Conservation (phyloP, 768 basidiomycete genomes). For the Collybia sp. region DNA sequence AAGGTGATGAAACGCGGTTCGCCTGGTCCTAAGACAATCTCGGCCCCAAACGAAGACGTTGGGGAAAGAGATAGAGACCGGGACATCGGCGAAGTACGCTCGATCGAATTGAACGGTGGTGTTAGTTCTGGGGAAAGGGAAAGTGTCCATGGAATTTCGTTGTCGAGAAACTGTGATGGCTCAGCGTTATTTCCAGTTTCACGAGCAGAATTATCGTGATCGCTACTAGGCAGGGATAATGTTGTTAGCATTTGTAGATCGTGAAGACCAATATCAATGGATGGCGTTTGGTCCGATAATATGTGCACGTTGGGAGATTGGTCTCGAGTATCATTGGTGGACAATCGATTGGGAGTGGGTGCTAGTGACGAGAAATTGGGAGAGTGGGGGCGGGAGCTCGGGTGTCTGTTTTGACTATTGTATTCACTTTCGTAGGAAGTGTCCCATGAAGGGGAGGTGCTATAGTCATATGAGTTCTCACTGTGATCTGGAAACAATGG, state of each 20-base stretch:
- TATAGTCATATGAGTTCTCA: conserved; percentile 14
- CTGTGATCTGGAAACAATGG: conserved; percentile 9
- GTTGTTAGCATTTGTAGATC: conserved; percentile 13
- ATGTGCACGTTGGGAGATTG: no score
- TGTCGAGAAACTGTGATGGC: no score
- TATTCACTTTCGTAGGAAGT: conserved; percentile 11
- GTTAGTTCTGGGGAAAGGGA: conserved; percentile 12
- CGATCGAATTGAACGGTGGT: no score
- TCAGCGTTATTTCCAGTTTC: conserved; percentile 3
- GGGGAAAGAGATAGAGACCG: conserved; percentile 5
- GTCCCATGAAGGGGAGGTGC: conserved; percentile 19
- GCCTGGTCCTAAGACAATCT: conserved; percentile 7
- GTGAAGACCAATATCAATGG: conserved; percentile 16
- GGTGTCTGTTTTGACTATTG: no score
- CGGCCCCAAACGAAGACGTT: conserved; percentile 6
- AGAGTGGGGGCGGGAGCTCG: conserved; percentile 5
- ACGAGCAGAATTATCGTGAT: conserved; percentile 9
- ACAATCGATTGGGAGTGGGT: conserved; percentile 2
- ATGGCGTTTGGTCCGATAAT: conserved; percentile 9
- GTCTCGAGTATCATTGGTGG: conserved; percentile 4
- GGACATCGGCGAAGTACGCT: no score
- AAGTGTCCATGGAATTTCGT: conserved; percentile 8
- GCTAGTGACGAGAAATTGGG: conserved; percentile 4
- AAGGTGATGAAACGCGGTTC: conserved; percentile 10
- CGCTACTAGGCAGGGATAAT: conserved; percentile 24